Conservation (phyloP, 371 early-diverging fungal genomes). For the Mortierella sp. region DNA sequence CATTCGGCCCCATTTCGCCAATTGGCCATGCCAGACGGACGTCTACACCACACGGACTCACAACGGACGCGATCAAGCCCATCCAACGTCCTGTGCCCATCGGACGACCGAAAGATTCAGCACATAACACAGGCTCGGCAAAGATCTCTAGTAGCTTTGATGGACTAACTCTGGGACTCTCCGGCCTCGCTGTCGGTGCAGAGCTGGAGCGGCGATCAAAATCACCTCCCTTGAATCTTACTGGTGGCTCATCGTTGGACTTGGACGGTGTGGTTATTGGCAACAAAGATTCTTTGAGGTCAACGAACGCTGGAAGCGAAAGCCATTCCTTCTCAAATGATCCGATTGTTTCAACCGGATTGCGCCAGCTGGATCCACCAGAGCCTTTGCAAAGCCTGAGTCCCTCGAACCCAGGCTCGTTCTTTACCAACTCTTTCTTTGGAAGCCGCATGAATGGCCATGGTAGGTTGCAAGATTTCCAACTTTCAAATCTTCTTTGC, state of each 20-base stretch:
- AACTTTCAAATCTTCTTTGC: no score
- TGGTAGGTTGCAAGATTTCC: conserved; percentile 11
- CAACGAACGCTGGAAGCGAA: conserved; percentile 12
- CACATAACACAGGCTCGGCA: conserved; percentile 13
- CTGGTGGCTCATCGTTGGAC: conserved; percentile 33
- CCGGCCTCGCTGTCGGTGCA: conserved; percentile 42
- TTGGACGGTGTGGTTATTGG: conserved; percentile 34
- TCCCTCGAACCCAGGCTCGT: conserved; percentile 36
- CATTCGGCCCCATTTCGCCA: conserved; percentile 54
- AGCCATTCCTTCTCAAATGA: conserved; percentile 24
- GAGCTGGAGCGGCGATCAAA: conserved; percentile 38
- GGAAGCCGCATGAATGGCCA: conserved; percentile 37
- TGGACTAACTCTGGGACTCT: conserved; percentile 43
- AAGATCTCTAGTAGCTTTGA: conserved; percentile 51
- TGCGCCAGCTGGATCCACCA: neutral
- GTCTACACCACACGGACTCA: conserved; percentile 47
- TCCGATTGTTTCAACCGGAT: neutral
- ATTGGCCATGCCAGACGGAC: conserved; percentile 55
- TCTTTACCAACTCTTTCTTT: conserved; percentile 52
- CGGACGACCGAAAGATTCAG: conserved; percentile 48
- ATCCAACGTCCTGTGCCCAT: conserved; percentile 56
- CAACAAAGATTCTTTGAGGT: conserved; percentile 26
- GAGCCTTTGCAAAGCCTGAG: conserved; percentile 29
- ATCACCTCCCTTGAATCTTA: conserved; percentile 39
- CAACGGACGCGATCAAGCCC: conserved; percentile 45